These are phyloP conservation scores for Claviceps digitariae DNA, from an alignment of 2,329 filamentous ascomycete species.

Conservation along the genomic window DNA sequence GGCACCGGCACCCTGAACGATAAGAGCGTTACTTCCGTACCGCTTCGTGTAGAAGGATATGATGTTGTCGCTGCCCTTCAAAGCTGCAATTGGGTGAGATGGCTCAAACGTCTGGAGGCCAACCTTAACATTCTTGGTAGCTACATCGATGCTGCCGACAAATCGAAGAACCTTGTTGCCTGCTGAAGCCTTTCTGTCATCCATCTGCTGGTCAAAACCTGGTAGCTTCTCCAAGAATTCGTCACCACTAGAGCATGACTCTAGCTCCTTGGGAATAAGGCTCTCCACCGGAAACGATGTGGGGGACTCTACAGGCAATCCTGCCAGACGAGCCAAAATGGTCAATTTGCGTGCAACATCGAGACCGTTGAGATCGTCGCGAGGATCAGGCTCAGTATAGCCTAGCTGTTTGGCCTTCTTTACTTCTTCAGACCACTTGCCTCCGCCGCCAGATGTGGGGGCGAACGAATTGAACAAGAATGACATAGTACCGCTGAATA, in stretches of 20 bases:
- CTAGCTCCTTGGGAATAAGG: slow-evolving; percentile 78
- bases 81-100: slow-evolving; percentile 78
- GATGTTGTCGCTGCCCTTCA: slow-evolving; percentile 98
- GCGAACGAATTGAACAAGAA: slow-evolving; percentile 98
- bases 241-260: slow-evolving; percentile 60
- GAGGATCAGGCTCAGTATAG: slow-evolving; percentile 80
- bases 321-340: slow-evolving; percentile 77
- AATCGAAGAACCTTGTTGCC: slow-evolving; percentile 86
- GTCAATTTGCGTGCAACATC: slow-evolving; percentile 94
- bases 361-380: slow-evolving; percentile 76
- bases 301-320: slow-evolving; percentile 67
- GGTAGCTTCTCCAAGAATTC: slow-evolving; percentile 76
- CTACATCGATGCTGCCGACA: slow-evolving; percentile 83
- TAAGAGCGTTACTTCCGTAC: slow-evolving; percentile 81
- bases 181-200: slow-evolving; percentile 71
- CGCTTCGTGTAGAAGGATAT: slow-evolving; percentile 97
- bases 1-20: slow-evolving; percentile 87
- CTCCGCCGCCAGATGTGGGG: slow-evolving; percentile 58
- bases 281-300: slow-evolving; percentile 89
- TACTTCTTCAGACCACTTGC: slow-evolving; percentile 84
- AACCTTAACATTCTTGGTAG: slow-evolving; percentile 72
- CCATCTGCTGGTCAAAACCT: slow-evolving; percentile 81
- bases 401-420: slow-evolving; percentile 83
- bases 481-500: slow-evolving; percentile 95
- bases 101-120: slow-evolving; percentile 81